These are phyloP conservation scores for Candida sphagnicola DNA, from an alignment of 805 yeast genomes.

Conservation along the genomic window DNA sequence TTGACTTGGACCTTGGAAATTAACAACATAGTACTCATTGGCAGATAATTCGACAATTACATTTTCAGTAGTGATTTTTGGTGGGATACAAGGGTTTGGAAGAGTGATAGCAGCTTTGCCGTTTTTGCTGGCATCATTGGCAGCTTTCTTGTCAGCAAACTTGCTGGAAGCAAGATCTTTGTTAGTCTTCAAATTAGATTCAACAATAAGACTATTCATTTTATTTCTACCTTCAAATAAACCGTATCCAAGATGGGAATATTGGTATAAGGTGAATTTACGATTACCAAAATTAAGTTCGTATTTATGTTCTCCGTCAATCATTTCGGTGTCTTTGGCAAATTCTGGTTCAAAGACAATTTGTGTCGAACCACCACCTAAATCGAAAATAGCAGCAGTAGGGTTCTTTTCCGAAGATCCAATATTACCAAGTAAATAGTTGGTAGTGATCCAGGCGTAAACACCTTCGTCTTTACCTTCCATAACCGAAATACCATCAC, in stretches of 20 bases:
- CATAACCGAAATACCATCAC: slow-evolving; percentile 89
- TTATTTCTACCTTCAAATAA: slow-evolving; percentile 90
- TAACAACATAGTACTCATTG: slow-evolving; percentile 44
- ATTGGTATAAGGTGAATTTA: slow-evolving; percentile 81
- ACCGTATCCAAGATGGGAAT: slow-evolving; percentile 94
- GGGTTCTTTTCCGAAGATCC: slow-evolving; percentile 72
- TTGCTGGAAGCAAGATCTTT: slow-evolving; percentile 19
- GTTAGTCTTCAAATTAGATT: slow-evolving; percentile 37
- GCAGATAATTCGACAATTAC: slow-evolving; percentile 56
- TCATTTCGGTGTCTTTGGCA: slow-evolving; percentile 49
- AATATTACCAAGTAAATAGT: slow-evolving; percentile 88
- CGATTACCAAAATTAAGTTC: slow-evolving; percentile 76
- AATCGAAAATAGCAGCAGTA: slow-evolving; percentile 95
- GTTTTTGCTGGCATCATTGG: slow-evolving; percentile 28
- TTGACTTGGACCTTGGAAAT: slow-evolving; percentile 57
- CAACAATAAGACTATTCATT: slow-evolving; percentile 64
- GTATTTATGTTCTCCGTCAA: slow-evolving; percentile 86
- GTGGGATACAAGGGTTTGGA: slow-evolving; percentile 85
- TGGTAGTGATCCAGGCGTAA: slow-evolving; percentile 97
- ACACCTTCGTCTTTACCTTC: slow-evolving; percentile 97
- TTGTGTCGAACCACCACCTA: slow-evolving; percentile 99
- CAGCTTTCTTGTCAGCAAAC: slow-evolving; percentile 20
- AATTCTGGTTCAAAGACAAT: slow-evolving; percentile 95
- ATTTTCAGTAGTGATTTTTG: slow-evolving; percentile 57
- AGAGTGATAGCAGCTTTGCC: slow-evolving; percentile 42